A percentile compares a stretch with the other conserved stretches of the same genome.
These are phyloP conservation scores for Phytopythium boreale DNA, from an alignment of 352 stramenopile genomes.

Conservation along the genomic window DNA sequence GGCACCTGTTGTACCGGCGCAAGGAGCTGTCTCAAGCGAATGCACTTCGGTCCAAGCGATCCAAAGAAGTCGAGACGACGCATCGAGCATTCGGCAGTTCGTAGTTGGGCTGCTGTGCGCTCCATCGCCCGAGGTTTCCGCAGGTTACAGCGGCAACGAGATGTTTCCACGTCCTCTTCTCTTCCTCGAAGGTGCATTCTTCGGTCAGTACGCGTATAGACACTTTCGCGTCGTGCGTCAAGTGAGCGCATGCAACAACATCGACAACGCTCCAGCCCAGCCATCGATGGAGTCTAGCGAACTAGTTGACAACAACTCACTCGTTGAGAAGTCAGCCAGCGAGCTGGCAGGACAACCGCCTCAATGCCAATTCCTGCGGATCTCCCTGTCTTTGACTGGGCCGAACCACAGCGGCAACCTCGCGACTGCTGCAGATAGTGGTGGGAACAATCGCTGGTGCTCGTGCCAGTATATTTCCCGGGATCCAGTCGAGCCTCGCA, in stretches of 20 bases:
- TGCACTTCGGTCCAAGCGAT: neutral
- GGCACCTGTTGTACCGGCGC: neutral
- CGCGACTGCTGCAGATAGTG: neutral
- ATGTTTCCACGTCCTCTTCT: neutral
- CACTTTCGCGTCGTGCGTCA: conserved; percentile 20
- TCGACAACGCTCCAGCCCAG: neutral
- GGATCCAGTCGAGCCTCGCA: neutral
- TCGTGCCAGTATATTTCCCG: conserved; percentile 18
- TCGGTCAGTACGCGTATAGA: conserved; percentile 26
- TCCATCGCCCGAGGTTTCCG: neutral
- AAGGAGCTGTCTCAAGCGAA: neutral
- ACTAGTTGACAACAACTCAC: neutral
- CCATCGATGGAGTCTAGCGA: conserved; percentile 2
- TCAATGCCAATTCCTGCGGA: neutral
- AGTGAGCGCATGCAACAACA: neutral
- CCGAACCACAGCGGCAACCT: neutral
- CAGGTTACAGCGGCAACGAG: neutral
- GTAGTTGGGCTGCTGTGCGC: conserved; percentile 25
- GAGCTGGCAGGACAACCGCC: neutral
- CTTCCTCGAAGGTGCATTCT: conserved; percentile 25
- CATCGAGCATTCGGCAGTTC: conserved; percentile 18
- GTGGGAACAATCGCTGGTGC: neutral
- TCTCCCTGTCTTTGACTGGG: neutral
- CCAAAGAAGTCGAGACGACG: neutral
- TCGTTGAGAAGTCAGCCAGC: neutral